A percentile compares a stretch with the other conserved stretches of the same genome.
These are phyloP conservation scores for Cryptosporidium tyzzeri DNA, from an alignment of 169 alveolate species.

Conservation along the genomic window DNA sequence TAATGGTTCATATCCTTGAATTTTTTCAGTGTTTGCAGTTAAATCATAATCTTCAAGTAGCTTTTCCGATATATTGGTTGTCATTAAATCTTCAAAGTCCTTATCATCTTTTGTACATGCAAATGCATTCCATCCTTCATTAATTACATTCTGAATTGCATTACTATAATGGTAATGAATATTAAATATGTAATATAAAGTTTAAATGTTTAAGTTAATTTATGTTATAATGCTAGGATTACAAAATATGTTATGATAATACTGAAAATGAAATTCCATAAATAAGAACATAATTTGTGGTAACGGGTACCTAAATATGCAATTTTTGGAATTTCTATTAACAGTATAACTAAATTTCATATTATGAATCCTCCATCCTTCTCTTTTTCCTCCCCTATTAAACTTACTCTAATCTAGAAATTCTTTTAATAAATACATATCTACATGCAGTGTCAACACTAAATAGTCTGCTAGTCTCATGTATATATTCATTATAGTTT, in stretches of 20 bases:
- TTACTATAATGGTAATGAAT: background rate
- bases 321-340: background rate
- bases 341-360: background rate
- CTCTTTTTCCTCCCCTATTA: background rate
- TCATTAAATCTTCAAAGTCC: slow-evolving; percentile 23
- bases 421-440: slow-evolving; percentile 29
- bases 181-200: background rate
- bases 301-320: background rate
- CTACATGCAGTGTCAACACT: slow-evolving; percentile 52
- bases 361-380: background rate
- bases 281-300: background rate
- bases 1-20: slow-evolving; percentile 18
- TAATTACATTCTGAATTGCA: slow-evolving; percentile 35
- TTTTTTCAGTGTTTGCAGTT: background rate
- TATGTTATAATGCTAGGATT: background rate
- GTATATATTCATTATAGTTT: slow-evolving; percentile 28
- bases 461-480: slow-evolving; percentile 52
- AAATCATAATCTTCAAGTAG: slow-evolving; percentile 31
- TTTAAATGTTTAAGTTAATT: background rate
- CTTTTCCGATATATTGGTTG: slow-evolving; percentile 14
- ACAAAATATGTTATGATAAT: background rate
- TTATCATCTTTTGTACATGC: slow-evolving; percentile 5
- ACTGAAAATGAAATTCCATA: background rate
- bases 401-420: slow-evolving; percentile 52
- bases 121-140: slow-evolving; percentile 63